Evolutionary conservation across 1,139 yeast genomes (phyloP).

Genomic region (Scheffersomyces illinoinensis): DNA sequence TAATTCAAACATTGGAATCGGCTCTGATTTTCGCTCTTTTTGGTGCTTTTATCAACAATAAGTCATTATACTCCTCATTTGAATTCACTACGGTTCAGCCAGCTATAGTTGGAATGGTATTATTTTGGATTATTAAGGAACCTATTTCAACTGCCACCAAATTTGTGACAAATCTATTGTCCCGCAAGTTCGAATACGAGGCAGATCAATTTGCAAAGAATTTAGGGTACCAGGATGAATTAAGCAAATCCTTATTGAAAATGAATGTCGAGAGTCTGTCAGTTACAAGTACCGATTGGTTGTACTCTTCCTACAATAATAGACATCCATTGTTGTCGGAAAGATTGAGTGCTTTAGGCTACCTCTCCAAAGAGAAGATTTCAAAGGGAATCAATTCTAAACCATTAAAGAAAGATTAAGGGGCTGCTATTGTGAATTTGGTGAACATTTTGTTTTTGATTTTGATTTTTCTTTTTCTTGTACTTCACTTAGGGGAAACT

Average conservation of each 20-base stretch:
- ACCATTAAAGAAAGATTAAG: slow-evolving; percentile 7
- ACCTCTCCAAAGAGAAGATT: slow-evolving; percentile 47
- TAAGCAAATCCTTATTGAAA: slow-evolving; percentile 71
- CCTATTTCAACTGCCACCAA: slow-evolving; percentile 74
- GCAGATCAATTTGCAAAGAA: slow-evolving; percentile 85
- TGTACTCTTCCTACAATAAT: slow-evolving; percentile 84
- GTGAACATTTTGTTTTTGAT: too few species aligned
- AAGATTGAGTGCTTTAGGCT: slow-evolving; percentile 73
- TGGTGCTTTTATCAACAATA: slow-evolving; percentile 68
- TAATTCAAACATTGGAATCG: neutral
- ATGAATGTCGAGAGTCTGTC: slow-evolving; percentile 79
- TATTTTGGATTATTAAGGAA: slow-evolving; percentile 70
- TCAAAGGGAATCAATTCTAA: slow-evolving; percentile 18
- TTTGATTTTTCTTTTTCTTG: too few species aligned
- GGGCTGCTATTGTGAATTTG: too few species aligned
- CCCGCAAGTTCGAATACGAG: slow-evolving; percentile 87
- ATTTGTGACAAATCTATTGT: slow-evolving; percentile 65
- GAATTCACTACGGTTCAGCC: slow-evolving; percentile 73
- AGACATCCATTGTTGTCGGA: slow-evolving; percentile 92
- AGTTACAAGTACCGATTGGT: slow-evolving; percentile 83
- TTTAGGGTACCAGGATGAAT: slow-evolving; percentile 68
- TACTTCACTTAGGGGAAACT: too few species aligned
- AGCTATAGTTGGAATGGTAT: slow-evolving; percentile 72
- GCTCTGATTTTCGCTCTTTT: neutral
- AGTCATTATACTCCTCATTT: slow-evolving; percentile 73